phyloP scores from a whole-genome alignment of 306 rosid species.

The Sicyos baderoa region DNA sequence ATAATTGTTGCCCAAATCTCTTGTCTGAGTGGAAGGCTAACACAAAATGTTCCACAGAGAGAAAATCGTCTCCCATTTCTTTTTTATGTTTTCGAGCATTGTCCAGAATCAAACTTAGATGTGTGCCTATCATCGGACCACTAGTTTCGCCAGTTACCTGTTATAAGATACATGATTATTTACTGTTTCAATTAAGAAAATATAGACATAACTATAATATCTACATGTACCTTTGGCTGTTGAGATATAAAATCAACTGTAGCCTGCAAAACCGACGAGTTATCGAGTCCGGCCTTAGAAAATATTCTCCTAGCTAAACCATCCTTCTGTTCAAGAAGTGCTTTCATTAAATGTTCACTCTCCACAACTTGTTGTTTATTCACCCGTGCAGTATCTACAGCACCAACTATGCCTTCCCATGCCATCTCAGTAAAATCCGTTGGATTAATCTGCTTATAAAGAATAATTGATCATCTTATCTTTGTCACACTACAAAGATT shows the following conservation, averaged over 20 bases:
- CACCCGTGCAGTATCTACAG: constrained; percentile 68
- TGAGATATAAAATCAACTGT: constrained; percentile 69
- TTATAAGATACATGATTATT: constrained; percentile 17
- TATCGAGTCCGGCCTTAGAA: constrained; percentile 85
- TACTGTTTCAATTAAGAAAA: background rate
- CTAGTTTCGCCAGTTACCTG: constrained; percentile 72
- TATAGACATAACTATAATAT: background rate
- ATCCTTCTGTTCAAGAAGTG: constrained; percentile 89
- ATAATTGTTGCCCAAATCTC: constrained; percentile 80
- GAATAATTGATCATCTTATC: background rate
- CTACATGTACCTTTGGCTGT: constrained; percentile 57
- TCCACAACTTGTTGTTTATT: constrained; percentile 86
- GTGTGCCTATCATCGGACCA: constrained; percentile 64
- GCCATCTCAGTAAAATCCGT: constrained; percentile 93
- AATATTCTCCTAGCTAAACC: constrained; percentile 84
- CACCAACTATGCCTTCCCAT: constrained; percentile 84
- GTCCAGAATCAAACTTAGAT: constrained; percentile 51
- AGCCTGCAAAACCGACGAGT: constrained; percentile 82
- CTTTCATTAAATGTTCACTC: constrained; percentile 91
- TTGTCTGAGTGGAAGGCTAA: constrained; percentile 57
- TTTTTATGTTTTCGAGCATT: constrained; percentile 51
- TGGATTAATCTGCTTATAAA: constrained; percentile 43
- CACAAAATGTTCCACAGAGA: constrained; percentile 84
- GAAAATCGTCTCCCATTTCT: constrained; percentile 76
- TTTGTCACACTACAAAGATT: background rate